Evolutionary conservation across 2,329 filamentous ascomycete genomes (phyloP).

Genomic region (Chrysoporthe puriensis): DNA sequence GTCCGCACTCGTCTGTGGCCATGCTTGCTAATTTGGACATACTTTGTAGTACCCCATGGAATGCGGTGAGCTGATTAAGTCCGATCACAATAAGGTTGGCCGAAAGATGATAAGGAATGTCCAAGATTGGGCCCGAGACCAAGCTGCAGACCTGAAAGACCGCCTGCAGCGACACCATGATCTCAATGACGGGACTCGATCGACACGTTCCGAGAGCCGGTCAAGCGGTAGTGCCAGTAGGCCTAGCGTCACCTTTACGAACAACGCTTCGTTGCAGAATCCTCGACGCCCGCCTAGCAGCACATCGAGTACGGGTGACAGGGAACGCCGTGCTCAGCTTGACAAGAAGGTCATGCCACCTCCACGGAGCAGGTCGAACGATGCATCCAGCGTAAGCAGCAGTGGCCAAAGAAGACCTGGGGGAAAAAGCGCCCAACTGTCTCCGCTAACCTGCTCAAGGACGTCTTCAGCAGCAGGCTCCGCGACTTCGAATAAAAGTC

Average conservation of each 20-base stretch:
- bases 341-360: no score
- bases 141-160: conserved; percentile 30
- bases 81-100: conserved; percentile 29
- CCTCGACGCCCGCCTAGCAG: no score
- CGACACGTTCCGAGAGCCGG: neutral
- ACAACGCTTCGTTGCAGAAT: neutral
- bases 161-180: conserved; percentile 31
- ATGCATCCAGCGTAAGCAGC: no score
- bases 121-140: conserved; percentile 32
- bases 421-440: no score
- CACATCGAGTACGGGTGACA: no score
- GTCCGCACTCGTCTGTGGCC: conserved; percentile 12
- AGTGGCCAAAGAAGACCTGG: no score
- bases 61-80: conserved; percentile 28
- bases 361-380: no score
- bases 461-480: no score
- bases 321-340: no score
- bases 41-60: conserved; percentile 29
- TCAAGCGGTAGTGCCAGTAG: neutral
- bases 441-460: no score
- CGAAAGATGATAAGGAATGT: conserved; percentile 32
- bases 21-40: conserved; percentile 18
- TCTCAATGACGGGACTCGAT: neutral
- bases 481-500: no score
- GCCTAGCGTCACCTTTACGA: neutral